Base-by-base conservation (phyloP, 768 basidiomycete species). In the Aureoboletus auriporus region DNA sequence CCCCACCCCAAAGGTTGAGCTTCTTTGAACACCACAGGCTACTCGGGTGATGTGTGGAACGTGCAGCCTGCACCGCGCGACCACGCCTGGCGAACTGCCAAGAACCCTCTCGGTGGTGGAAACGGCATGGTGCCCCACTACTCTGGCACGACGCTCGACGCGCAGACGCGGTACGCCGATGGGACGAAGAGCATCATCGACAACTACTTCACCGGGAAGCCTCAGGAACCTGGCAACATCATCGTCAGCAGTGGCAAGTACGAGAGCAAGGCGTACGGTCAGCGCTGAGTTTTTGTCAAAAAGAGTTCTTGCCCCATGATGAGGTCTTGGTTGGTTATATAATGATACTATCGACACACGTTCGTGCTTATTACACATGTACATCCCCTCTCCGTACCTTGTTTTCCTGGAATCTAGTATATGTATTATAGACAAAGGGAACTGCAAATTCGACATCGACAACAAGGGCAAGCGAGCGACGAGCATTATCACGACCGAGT, bases 71-170 rank as follows among this genome's bases (percentile, higher is more conserved):
- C 91, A 9, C 89, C 89, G 5, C 79, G 75, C 57, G 86, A 92
- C 65, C 92, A 94, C 69, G 69, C 84, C 33, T 93, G 88, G 92
- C 78, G 91, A 49, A 82, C 78, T 13, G 76, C 83, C 75, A 84
- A 85, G 71, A 89, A 91, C 72, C 78, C 81, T 29, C 77, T 87
- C 8, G 84, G 83, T 16, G 89, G 80, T 51, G 91, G 90, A 27
- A 93, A 93, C 69, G 90, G 86, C 58, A 92, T 93, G 80, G 85
- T 88, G 7, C 83, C 87, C 12, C 87, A 89, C 62, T 89, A 88
- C 71, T 88, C 85, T 58, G 89, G 90, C 40, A 91, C 89, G 8
- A 91, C 89, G 14, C 76, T 93, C 50, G 91, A 93, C 58, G 90
- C 91, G 2, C 92, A 93, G 71, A 76, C 75, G 34, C 85, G 91